Base-by-base conservation (phyloP, 352 stramenopile genomes). In the Phytophthora hybrid region DNA sequence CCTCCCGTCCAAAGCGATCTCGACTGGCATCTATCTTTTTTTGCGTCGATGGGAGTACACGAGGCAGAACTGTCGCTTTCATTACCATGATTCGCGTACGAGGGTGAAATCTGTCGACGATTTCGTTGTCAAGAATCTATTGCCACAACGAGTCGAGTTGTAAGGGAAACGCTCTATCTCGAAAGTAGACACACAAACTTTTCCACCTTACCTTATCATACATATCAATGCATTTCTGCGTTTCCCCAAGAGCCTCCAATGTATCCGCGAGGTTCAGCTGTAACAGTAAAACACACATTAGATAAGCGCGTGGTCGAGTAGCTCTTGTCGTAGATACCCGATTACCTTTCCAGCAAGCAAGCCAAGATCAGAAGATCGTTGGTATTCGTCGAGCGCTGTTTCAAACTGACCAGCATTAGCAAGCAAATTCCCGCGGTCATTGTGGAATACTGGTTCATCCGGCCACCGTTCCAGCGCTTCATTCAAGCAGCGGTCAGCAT, bases 31-130 rank as follows among this genome's bases (percentile, higher is more conserved):
- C 80, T 26, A 94, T 90, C 16, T 86, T 69, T 21, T 78, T 69
- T 57, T 92, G 77, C 3, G 72, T 82, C 21, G 64, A 73, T 2
- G 88, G 88, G 3, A 95, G 73, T 37, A 93, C 83, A 21, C 84
- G 81, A 44, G 86, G 88, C 18, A 93, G 55, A 14, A 93, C 85
- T 0, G 83, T 93, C 6, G 83, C 80, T 64, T 78, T 82, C 85
- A 92, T 90, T 10, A 93, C 68, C 67, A 79, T 83, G 13, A 84
- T 77, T 46, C 80, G 76, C 21, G 81, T 85, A 19, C 66, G 69
- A 52, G 68, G 79, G 10, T 76, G 51, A 23, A 70, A 67, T 19
- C 70, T 31, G 26, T 83, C 69, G 5, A 56, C 19, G 4, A 72
- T 66, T 31, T 79, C 46, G 18, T 60, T 70, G 14, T 18, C 46